These are phyloP conservation scores for Penstemon newberryi DNA, from an alignment of 257 asterid species.

Conservation along the genomic window DNA sequence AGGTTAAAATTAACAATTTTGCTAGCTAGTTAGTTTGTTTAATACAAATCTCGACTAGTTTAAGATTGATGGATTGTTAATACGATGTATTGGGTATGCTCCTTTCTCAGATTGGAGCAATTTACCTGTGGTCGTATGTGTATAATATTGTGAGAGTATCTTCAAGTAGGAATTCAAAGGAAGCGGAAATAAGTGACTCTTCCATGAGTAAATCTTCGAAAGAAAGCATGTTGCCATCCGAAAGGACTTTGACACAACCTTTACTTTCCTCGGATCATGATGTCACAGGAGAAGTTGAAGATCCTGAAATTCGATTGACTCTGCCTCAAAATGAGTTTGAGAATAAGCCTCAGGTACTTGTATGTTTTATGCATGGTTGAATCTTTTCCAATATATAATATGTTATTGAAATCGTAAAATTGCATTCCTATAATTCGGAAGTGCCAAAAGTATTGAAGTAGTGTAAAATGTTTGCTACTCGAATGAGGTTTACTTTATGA, in stretches of 20 bases:
- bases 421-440: too few species aligned
- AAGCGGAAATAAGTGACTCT: constrained; percentile 50
- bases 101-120: constrained; percentile 66
- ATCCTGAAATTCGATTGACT: constrained; percentile 37
- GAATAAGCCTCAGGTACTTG: constrained; percentile 46
- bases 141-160: constrained; percentile 75
- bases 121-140: constrained; percentile 80
- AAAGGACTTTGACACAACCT: constrained; percentile 43
- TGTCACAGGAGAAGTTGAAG: constrained; percentile 30
- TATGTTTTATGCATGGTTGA: constrained; percentile 3
- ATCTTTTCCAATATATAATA: neutral
- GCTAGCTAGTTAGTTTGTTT: neutral
- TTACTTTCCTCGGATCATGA: constrained; percentile 48
- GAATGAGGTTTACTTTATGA: too few species aligned
- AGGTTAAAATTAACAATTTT: too few species aligned
- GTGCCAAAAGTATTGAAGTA: too few species aligned
- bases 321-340: constrained; percentile 39
- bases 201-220: constrained; percentile 36
- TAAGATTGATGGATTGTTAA: constrained; percentile 2
- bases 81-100: neutral
- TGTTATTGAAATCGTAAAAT: neutral
- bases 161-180: constrained; percentile 50
- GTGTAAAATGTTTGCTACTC: too few species aligned
- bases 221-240: constrained; percentile 38
- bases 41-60: neutral